Percentiles rank a stretch among this genome's conserved stretches.
Evolutionary conservation across 163 green algal species (phyloP).

Genomic region (Smithsoniella earleae): DNA sequence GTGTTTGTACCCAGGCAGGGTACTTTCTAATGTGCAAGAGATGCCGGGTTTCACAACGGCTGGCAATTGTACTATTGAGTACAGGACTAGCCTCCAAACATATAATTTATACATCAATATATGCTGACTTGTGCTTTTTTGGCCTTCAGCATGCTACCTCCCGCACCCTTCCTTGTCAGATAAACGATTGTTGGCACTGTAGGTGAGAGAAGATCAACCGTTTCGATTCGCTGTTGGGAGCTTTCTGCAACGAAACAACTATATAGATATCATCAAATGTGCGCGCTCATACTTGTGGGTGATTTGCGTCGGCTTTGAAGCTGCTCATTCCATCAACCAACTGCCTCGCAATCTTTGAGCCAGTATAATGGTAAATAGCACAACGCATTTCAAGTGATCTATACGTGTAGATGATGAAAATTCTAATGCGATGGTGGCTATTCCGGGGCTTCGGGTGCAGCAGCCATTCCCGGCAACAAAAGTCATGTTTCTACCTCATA

Average conservation of each 20-base stretch:
- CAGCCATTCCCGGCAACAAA: constrained; percentile 25
- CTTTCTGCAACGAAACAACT: constrained; percentile 21
- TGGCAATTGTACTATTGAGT: neutral
- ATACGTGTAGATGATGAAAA: constrained; percentile 10
- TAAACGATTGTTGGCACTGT: neutral
- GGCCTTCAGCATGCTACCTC: neutral
- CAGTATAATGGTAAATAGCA: neutral
- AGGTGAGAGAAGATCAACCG: constrained; percentile 20
- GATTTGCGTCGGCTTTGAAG: neutral
- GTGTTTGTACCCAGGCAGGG: no score
- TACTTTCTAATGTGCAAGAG: no score
- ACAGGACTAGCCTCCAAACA: neutral
- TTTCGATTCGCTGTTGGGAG: constrained; percentile 17
- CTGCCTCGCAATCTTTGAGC: neutral
- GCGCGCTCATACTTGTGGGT: neutral
- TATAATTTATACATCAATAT: no score
- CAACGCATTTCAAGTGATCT: neutral
- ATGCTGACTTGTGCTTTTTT: no score
- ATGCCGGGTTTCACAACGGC: neutral
- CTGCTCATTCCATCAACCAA: neutral
- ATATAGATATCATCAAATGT: constrained; percentile 28
- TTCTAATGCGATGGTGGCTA: neutral
- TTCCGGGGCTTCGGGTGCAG: neutral
- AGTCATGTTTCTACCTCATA: constrained; percentile 4
- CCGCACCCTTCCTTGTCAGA: neutral